These are phyloP conservation scores for Zhuliangozyma parablackwelliae DNA, from an alignment of 1,139 yeast species.

Conservation along the genomic window DNA sequence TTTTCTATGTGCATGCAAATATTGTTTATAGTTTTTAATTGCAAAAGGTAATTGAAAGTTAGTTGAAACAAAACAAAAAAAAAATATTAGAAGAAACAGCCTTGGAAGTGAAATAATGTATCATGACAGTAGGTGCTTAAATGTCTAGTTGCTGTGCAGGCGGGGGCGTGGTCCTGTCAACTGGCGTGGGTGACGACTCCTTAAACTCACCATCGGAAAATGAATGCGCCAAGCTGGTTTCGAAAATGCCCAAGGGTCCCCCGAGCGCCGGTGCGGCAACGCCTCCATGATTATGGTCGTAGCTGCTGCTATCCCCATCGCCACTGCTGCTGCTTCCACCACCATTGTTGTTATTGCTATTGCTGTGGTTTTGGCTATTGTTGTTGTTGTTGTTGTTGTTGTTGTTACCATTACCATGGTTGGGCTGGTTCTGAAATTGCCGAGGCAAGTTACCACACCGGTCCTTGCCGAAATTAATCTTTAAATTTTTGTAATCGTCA, in stretches of 20 bases:
- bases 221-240: conserved; percentile 20
- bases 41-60: no score
- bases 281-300: background rate
- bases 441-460: conserved; percentile 85
- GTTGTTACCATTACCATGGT: conserved; percentile 7
- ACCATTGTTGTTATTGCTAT: conserved; percentile 8
- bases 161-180: background rate
- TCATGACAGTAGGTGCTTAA: no score
- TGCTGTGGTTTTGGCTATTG: conserved; percentile 1
- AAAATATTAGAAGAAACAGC: no score
- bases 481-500: conserved; percentile 54
- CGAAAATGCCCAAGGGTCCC: conserved; percentile 15
- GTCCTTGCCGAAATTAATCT: conserved; percentile 83
- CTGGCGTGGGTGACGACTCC: background rate
- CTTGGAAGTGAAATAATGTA: no score
- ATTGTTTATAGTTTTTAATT: no score
- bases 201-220: conserved; percentile 25
- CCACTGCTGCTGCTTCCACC: conserved; percentile 3
- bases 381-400: conserved; percentile 1
- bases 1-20: no score
- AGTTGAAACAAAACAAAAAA: no score
- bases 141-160: background rate
- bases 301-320: background rate
- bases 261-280: conserved; percentile 2
- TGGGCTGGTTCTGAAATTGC: conserved; percentile 33